Percentiles rank a stretch among this genome's conserved stretches.
Conservation (phyloP, 2,329 filamentous ascomycete genomes). For the Myriangium duriaei region DNA sequence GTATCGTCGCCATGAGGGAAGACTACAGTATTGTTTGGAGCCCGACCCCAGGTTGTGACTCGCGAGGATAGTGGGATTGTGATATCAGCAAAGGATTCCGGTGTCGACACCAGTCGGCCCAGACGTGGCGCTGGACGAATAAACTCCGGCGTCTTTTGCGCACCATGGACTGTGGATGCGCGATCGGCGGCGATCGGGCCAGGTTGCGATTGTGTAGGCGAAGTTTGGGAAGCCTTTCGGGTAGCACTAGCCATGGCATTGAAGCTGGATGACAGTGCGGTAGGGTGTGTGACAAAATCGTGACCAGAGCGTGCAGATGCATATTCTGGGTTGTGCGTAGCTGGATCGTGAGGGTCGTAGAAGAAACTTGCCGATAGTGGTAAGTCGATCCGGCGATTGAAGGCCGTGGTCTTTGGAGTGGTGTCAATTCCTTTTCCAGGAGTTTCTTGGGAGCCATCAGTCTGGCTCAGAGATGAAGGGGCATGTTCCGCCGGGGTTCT, state of each 20-base stretch:
- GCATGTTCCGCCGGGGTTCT: slow-evolving; percentile 15
- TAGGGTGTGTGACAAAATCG: slow-evolving; percentile 25
- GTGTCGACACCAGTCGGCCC: slow-evolving; percentile 53
- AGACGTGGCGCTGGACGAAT: slow-evolving; percentile 34
- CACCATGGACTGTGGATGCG: slow-evolving; percentile 1
- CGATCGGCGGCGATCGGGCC: background rate
- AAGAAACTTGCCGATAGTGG: slow-evolving; percentile 33
- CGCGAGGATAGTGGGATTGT: slow-evolving; percentile 54
- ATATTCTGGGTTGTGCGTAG: slow-evolving; percentile 35
- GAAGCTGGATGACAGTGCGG: slow-evolving; percentile 15
- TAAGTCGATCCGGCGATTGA: slow-evolving; percentile 33
- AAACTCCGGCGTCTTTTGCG: slow-evolving; percentile 16
- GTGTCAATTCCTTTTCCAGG: slow-evolving; percentile 16
- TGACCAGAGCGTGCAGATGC: slow-evolving; percentile 33
- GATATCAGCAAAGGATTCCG: slow-evolving; percentile 53
- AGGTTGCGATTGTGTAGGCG: background rate
- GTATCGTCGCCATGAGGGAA: slow-evolving; percentile 52
- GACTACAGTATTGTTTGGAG: slow-evolving; percentile 52
- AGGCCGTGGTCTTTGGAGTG: slow-evolving; percentile 13
- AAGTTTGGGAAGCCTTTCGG: slow-evolving; percentile 1
- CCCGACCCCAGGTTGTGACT: slow-evolving; percentile 67
- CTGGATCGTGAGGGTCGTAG: slow-evolving; percentile 31
- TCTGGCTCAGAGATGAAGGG: slow-evolving; percentile 8
- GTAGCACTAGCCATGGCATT: slow-evolving; percentile 8
- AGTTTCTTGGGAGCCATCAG: slow-evolving; percentile 15